A percentile compares a stretch with the other conserved stretches of the same genome.
phyloP scores from a whole-genome alignment of 192 early-diverging fungal genomes.

The Funneliformis geosporum region DNA sequence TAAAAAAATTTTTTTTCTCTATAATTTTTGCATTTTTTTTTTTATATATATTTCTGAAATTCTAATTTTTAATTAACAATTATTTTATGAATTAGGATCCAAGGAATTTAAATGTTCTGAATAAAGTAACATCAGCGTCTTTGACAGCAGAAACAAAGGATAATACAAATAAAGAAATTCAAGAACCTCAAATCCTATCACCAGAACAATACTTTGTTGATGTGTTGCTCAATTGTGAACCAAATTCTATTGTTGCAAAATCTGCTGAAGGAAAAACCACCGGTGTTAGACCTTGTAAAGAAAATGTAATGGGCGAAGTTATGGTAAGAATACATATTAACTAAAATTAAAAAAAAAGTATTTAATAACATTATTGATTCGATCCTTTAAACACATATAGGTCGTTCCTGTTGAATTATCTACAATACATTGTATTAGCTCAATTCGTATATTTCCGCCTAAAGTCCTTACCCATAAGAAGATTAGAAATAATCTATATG shows the following conservation, averaged over 20 bases:
- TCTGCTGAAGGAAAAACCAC: slow-evolving; percentile 50
- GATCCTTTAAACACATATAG: neutral
- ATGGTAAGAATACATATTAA: slow-evolving; percentile 33
- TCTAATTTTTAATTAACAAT: neutral
- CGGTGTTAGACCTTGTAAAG: slow-evolving; percentile 56
- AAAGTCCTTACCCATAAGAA: slow-evolving; percentile 66
- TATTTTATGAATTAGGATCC: neutral
- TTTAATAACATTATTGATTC: neutral
- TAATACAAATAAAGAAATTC: slow-evolving; percentile 1
- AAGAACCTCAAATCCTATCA: neutral
- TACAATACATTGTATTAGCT: slow-evolving; percentile 70
- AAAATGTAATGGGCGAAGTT: slow-evolving; percentile 52
- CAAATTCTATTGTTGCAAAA: slow-evolving; percentile 55
- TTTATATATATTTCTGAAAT: neutral
- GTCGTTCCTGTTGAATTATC: slow-evolving; percentile 80
- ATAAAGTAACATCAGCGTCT: neutral
- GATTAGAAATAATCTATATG: slow-evolving; percentile 63
- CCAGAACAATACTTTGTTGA: slow-evolving; percentile 70
- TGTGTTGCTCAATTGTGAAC: slow-evolving; percentile 78
- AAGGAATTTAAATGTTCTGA: neutral
- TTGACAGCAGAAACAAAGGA: neutral
- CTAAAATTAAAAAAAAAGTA: neutral
- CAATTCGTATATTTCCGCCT: slow-evolving; percentile 76
- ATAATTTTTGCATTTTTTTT: slow-evolving; percentile 21
- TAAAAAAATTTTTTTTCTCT: neutral